Evolutionary conservation across 306 rosid genomes (phyloP).

Genomic region (Corylus avellana): DNA sequence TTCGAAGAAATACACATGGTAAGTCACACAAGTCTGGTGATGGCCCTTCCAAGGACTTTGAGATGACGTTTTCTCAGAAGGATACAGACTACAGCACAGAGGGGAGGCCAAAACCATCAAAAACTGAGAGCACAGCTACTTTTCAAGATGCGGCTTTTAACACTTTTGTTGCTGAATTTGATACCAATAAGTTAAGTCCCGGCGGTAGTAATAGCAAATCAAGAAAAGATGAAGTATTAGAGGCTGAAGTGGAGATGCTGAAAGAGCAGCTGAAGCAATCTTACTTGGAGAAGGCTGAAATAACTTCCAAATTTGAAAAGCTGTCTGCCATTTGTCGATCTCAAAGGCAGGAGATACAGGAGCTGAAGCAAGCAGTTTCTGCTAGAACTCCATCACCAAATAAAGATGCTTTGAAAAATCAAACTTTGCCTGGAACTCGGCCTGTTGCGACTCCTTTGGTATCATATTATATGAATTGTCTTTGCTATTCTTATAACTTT

Average conservation of each 20-base stretch:
- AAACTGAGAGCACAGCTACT: slow-evolving; percentile 40
- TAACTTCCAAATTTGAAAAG: slow-evolving; percentile 87
- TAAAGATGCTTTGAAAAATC: slow-evolving; percentile 51
- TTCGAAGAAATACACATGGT: slow-evolving; percentile 45
- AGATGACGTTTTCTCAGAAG: slow-evolving; percentile 53
- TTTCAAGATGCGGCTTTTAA: slow-evolving; percentile 69
- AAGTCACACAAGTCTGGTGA: slow-evolving; percentile 47
- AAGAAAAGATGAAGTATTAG: slow-evolving; percentile 67
- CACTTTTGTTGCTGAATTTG: slow-evolving; percentile 84
- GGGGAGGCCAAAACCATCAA: slow-evolving; percentile 38
- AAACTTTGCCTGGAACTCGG: slow-evolving; percentile 42
- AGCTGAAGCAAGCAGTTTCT: slow-evolving; percentile 81
- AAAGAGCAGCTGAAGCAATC: slow-evolving; percentile 77
- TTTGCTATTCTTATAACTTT: slow-evolving; percentile 8
- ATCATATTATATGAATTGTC: slow-evolving; percentile 13
- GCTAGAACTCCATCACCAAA: slow-evolving; percentile 68
- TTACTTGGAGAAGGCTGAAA: slow-evolving; percentile 75
- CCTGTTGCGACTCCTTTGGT: slow-evolving; percentile 55
- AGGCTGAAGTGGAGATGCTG: slow-evolving; percentile 75
- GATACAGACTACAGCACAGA: slow-evolving; percentile 36
- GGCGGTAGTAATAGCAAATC: slow-evolving; percentile 46
- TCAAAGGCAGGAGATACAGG: slow-evolving; percentile 93
- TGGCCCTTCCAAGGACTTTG: slow-evolving; percentile 61
- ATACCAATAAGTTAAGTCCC: slow-evolving; percentile 50
- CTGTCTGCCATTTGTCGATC: slow-evolving; percentile 93